A percentile compares a stretch with the other conserved stretches of the same genome.
Evolutionary conservation across 371 early-diverging fungal species (phyloP).

Genomic region (Catenaria anguillulae): DNA sequence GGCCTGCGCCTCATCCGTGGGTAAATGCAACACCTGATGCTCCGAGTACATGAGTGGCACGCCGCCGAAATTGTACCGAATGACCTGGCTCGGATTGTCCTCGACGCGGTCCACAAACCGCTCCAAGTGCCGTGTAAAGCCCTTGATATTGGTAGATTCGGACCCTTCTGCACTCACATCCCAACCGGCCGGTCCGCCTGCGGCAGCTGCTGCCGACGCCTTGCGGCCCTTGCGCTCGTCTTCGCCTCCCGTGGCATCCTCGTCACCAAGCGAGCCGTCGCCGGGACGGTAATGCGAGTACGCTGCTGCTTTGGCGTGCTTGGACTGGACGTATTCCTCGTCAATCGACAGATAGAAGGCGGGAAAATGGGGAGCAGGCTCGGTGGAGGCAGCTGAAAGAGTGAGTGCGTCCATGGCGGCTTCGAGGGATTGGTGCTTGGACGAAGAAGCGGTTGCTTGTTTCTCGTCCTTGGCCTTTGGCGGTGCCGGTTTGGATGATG

Average conservation of each 20-base stretch:
- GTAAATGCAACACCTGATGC: constrained; percentile 16
- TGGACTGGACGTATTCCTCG: constrained; percentile 1
- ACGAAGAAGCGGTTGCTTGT: background rate
- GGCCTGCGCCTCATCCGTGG: no score
- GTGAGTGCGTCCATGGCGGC: background rate
- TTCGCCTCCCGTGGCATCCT: no score
- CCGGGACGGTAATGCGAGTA: constrained; percentile 1
- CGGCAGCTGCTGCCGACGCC: no score
- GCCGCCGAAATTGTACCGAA: constrained; percentile 62
- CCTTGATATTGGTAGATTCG: constrained; percentile 51
- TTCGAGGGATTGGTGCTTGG: background rate
- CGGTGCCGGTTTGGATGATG: background rate
- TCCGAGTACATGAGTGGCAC: constrained; percentile 50
- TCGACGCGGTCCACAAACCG: constrained; percentile 54
- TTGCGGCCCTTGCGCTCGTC: constrained; percentile 1
- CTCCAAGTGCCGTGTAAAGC: constrained; percentile 62
- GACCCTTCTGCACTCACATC: constrained; percentile 65
- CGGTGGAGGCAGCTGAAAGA: background rate
- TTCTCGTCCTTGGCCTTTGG: background rate
- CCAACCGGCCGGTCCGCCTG: background rate
- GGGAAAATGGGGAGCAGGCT: background rate
- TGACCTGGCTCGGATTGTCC: constrained; percentile 64
- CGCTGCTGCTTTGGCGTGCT: constrained; percentile 4
- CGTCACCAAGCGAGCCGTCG: constrained; percentile 1
- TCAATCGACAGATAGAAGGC: background rate